Evolutionary conservation across 306 rosid species (phyloP).

Genomic region (Potentilla sterilis): DNA sequence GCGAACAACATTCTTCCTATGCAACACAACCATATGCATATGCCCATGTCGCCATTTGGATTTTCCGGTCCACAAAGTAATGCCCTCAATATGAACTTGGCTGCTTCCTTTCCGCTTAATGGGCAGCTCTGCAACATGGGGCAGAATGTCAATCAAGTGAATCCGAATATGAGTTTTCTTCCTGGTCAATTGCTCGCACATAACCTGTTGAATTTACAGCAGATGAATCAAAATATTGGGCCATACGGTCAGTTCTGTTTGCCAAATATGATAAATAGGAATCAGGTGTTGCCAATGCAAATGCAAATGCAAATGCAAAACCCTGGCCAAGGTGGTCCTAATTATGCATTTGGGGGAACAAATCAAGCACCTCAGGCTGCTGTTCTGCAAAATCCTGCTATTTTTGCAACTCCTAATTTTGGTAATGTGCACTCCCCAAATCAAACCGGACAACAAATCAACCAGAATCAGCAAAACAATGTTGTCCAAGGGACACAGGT

Average conservation of each 20-base stretch:
- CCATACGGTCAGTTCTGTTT: slow-evolving; percentile 65
- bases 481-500: slow-evolving; percentile 60
- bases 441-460: slow-evolving; percentile 43
- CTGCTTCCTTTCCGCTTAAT: slow-evolving; percentile 36
- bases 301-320: slow-evolving; percentile 36
- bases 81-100: slow-evolving; percentile 36
- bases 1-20: slow-evolving; percentile 34
- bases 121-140: slow-evolving; percentile 43
- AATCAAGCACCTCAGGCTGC: slow-evolving; percentile 48
- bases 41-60: slow-evolving; percentile 47
- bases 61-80: slow-evolving; percentile 40
- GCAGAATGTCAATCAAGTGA: slow-evolving; percentile 47
- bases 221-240: slow-evolving; percentile 36
- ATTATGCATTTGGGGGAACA: slow-evolving; percentile 41
- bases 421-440: slow-evolving; percentile 40
- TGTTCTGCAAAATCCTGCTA: slow-evolving; percentile 46
- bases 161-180: slow-evolving; percentile 19
- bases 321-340: slow-evolving; percentile 49
- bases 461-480: slow-evolving; percentile 43
- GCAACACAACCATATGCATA: slow-evolving; percentile 46
- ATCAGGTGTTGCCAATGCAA: slow-evolving; percentile 60
- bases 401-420: slow-evolving; percentile 38
- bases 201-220: slow-evolving; percentile 27
- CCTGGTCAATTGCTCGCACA: slow-evolving; percentile 54
- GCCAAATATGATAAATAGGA: slow-evolving; percentile 51